Conservation (phyloP, 2,329 filamentous ascomycete species). For the Fusarium albidum region DNA sequence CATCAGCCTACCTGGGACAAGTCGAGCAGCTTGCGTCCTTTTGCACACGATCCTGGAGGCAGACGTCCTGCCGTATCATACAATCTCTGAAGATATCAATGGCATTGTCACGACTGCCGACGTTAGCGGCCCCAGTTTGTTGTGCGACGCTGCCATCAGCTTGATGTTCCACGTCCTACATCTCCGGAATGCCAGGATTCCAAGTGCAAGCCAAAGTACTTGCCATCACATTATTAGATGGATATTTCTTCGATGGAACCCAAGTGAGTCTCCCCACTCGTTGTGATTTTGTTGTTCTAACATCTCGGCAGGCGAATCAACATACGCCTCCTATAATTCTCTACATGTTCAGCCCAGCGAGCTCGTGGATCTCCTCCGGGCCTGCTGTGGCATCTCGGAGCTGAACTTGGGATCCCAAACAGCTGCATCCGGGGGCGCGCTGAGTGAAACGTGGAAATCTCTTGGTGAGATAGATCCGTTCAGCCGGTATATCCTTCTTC, state of each 20-base stretch:
- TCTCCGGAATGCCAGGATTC: constrained; percentile 71
- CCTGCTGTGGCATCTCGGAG: constrained; percentile 66
- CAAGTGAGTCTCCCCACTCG: constrained; percentile 63
- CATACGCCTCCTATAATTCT: constrained; percentile 71
- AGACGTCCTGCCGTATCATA: constrained; percentile 72
- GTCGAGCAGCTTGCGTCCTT: constrained; percentile 79
- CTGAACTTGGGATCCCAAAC: constrained; percentile 44
- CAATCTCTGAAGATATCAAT: constrained; percentile 74
- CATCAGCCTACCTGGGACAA: constrained; percentile 73
- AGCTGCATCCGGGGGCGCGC: constrained; percentile 54
- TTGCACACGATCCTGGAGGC: constrained; percentile 73
- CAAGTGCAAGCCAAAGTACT: constrained; percentile 71
- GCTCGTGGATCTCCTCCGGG: constrained; percentile 72
- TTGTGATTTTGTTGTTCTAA: neutral
- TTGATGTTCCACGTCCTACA: constrained; percentile 77
- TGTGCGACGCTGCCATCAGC: constrained; percentile 81
- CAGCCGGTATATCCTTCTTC: constrained; percentile 63
- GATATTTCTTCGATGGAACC: constrained; percentile 83
- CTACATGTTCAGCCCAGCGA: constrained; percentile 71
- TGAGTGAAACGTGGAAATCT: constrained; percentile 58
- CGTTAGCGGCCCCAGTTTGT: constrained; percentile 77
- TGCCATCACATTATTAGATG: constrained; percentile 80
- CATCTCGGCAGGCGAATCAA: constrained; percentile 65
- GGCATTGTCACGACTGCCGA: constrained; percentile 80
- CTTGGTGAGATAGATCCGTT: constrained; percentile 54